Evolutionary conservation across 305 asterid genomes (phyloP).

Genomic region (Solanum aculeatissimum): DNA sequence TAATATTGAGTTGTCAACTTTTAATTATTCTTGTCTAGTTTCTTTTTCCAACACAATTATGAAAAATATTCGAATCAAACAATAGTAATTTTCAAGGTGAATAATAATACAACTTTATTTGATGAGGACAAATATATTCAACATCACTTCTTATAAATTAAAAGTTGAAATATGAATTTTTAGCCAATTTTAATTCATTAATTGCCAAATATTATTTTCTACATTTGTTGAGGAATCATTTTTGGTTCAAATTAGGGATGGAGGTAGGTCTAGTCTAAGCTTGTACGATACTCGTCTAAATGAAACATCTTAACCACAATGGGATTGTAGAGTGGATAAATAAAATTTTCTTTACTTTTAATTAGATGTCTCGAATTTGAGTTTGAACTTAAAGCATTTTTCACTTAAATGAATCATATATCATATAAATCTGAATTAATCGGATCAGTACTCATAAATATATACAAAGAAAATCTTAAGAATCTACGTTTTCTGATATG

Average conservation of each 20-base stretch:
- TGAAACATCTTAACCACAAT: neutral
- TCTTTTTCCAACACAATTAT: neutral
- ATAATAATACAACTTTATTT: neutral
- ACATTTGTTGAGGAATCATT: neutral
- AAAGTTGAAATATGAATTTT: neutral
- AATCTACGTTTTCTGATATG: no score
- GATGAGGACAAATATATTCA: neutral
- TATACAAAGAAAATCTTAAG: no score
- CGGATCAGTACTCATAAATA: neutral
- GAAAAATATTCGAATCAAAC: neutral
- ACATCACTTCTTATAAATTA: neutral
- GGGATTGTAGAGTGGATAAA: neutral
- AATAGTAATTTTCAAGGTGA: neutral
- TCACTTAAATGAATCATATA: neutral
- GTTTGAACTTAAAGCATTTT: neutral
- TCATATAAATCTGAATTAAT: neutral
- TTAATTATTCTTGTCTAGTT: neutral
- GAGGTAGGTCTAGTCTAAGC: neutral
- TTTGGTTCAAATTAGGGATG: neutral
- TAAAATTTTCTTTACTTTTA: neutral
- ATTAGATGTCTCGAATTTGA: neutral
- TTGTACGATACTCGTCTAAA: neutral
- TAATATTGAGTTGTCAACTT: neutral
- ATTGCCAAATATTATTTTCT: neutral
- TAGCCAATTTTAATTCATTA: no score